Evolutionary conservation across 2,329 filamentous ascomycete species (phyloP).

Genomic region (Claviceps pazoutovae): DNA sequence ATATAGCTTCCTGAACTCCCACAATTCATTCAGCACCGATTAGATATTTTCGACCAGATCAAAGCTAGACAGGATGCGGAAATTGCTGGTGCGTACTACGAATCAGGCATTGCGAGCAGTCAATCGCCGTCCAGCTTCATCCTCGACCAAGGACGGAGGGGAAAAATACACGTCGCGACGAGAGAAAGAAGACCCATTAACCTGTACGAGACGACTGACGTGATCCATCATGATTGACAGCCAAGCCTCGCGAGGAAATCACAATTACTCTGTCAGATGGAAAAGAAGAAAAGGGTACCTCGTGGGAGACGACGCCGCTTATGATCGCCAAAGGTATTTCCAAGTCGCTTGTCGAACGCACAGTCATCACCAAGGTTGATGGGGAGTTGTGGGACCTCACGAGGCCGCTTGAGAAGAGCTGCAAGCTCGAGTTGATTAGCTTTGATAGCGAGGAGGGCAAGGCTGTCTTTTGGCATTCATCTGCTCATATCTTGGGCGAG

Average conservation of each 20-base stretch:
- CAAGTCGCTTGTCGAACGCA: slow-evolving; percentile 75
- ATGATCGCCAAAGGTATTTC: slow-evolving; percentile 65
- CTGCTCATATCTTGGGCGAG: slow-evolving; percentile 90
- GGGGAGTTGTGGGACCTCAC: slow-evolving; percentile 86
- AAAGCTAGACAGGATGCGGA: slow-evolving; percentile 76
- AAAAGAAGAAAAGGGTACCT: slow-evolving; percentile 56
- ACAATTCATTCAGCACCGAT: slow-evolving; percentile 68
- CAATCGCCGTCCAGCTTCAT: neutral
- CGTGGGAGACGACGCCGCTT: slow-evolving; percentile 83
- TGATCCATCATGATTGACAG: slow-evolving; percentile 21
- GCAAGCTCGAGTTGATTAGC: slow-evolving; percentile 69
- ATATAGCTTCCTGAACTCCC: slow-evolving; percentile 36
- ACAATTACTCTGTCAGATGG: slow-evolving; percentile 62
- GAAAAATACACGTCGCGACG: neutral
- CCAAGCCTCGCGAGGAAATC: slow-evolving; percentile 60
- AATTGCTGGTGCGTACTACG: slow-evolving; percentile 30
- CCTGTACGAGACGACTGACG: neutral
- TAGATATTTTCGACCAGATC: slow-evolving; percentile 76
- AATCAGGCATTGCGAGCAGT: neutral
- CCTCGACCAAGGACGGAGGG: neutral
- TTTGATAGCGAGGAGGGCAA: slow-evolving; percentile 57
- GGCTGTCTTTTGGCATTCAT: slow-evolving; percentile 96
- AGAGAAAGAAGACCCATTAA: neutral
- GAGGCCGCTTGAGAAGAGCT: slow-evolving; percentile 76
- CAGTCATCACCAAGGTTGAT: slow-evolving; percentile 74